These are phyloP conservation scores for Zopfochytrium polystomum DNA, from an alignment of 371 early-diverging fungal species.

Conservation along the genomic window DNA sequence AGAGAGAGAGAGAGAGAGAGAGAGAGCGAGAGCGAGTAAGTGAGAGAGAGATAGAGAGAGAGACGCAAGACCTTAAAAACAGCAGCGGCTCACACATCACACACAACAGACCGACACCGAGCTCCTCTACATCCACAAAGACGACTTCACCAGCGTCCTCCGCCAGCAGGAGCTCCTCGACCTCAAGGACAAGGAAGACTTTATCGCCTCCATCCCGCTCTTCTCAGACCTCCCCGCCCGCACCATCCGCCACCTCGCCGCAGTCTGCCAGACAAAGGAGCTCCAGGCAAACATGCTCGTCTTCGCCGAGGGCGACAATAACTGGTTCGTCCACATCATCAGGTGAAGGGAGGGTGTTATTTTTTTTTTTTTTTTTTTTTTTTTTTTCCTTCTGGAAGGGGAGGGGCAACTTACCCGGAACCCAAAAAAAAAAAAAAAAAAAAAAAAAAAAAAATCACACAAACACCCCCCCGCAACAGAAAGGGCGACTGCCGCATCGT, in stretches of 20 bases:
- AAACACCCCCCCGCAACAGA: no score
- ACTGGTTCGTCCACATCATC: constrained; percentile 15
- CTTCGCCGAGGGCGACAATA: constrained; percentile 24
- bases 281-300: constrained; percentile 13
- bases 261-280: constrained; percentile 5
- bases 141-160: constrained; percentile 29
- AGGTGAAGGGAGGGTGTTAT: constrained; percentile 4
- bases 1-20: no score
- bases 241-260: constrained; percentile 18
- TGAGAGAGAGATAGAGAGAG: no score
- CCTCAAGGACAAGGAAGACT: constrained; percentile 21
- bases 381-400: constrained; percentile 4
- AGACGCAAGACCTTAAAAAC: neutral
- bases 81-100: neutral
- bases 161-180: constrained; percentile 21
- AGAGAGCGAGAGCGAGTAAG: no score
- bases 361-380: neutral
- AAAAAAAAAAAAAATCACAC: no score
- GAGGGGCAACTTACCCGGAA: no score
- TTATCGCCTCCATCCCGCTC: constrained; percentile 22
- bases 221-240: constrained; percentile 13
- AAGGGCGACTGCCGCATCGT: constrained; percentile 24
- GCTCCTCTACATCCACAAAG: constrained; percentile 21
- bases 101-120: constrained; percentile 16
- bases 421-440: no score